These are phyloP conservation scores for Epichloe coenophiala DNA, from an alignment of 2,329 filamentous ascomycete species.

Conservation along the genomic window DNA sequence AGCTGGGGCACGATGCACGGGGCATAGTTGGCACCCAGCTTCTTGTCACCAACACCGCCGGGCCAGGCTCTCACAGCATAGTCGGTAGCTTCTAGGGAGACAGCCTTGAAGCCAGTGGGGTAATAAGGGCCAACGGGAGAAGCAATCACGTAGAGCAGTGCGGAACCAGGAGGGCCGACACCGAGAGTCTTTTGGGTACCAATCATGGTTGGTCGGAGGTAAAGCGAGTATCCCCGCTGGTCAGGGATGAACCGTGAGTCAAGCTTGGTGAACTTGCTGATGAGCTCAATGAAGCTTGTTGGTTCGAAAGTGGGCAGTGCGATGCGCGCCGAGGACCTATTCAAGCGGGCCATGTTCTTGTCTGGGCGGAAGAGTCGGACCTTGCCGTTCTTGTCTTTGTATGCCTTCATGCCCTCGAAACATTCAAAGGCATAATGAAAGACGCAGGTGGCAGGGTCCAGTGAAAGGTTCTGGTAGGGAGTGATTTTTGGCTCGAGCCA, in stretches of 20 bases:
- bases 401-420: conserved; percentile 99
- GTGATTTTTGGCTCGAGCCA: conserved; percentile 75
- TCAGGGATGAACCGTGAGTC: conserved; percentile 85
- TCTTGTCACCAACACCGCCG: conserved; percentile 94
- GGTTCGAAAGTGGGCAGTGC: conserved; percentile 78
- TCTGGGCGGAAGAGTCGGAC: conserved; percentile 86
- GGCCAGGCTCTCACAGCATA: conserved; percentile 97
- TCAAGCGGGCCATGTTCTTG: conserved; percentile 91
- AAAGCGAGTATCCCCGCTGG: conserved; percentile 80
- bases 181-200: conserved; percentile 91
- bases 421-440: conserved; percentile 98
- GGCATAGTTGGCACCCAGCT: conserved; percentile 98
- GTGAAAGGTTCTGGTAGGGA: conserved; percentile 92
- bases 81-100: conserved; percentile 88
- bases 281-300: conserved; percentile 62
- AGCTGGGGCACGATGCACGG: conserved; percentile 95
- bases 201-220: conserved; percentile 92
- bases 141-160: conserved; percentile 87
- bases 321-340: conserved; percentile 82
- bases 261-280: conserved; percentile 64
- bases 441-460: conserved; percentile 91
- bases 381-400: conserved; percentile 69
- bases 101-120: conserved; percentile 94
- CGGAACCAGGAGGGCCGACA: conserved; percentile 81
- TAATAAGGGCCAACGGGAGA: conserved; percentile 97